Conservation (phyloP, 2,329 filamentous ascomycete genomes). For the Exserohilum rostratum region DNA sequence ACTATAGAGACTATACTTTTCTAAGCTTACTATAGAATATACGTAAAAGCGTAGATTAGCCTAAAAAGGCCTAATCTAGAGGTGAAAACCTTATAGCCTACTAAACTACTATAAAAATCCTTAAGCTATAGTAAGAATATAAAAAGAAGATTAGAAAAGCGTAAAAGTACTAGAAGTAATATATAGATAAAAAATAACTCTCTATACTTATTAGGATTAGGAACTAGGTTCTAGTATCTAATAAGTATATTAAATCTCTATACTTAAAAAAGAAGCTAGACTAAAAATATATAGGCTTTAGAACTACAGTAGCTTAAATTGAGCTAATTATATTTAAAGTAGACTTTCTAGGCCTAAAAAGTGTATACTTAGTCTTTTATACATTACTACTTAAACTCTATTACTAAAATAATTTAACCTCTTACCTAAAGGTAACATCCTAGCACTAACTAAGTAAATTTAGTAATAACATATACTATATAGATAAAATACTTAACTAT, state of each 20-base stretch:
- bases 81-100: no score
- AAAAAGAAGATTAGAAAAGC: conserved; percentile 2
- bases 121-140: not conserved
- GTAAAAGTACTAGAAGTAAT: not conserved
- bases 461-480: conserved; percentile 4
- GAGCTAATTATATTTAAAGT: not conserved
- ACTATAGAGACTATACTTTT: no score
- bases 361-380: not conserved
- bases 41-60: no score
- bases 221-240: no score
- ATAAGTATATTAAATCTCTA: no score
- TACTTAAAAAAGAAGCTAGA: no score
- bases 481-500: conserved; percentile 3
- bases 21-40: no score
- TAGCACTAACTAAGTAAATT: not conserved
- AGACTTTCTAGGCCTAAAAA: not conserved
- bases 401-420: not conserved
- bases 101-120: no score
- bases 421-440: no score
- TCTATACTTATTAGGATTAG: conserved; percentile 7
- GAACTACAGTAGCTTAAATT: not conserved
- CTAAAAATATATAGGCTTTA: not conserved
- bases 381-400: not conserved
- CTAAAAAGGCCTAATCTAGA: no score
- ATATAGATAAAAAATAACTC: conserved; percentile 12